Base-by-base conservation (phyloP, 768 basidiomycete genomes). In the Leucocoprinus birnbaumii region DNA sequence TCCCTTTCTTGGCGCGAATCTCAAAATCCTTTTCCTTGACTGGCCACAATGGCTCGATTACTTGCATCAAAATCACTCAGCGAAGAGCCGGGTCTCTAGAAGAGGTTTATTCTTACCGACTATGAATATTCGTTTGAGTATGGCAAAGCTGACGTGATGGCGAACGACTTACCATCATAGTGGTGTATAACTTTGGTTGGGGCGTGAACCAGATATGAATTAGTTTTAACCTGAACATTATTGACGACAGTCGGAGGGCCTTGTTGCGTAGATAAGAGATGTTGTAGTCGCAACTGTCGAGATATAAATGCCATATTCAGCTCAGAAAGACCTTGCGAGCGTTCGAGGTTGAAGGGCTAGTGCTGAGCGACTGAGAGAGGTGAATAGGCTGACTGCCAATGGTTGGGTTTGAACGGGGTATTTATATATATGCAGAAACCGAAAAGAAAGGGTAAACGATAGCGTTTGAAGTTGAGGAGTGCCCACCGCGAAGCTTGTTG, bases 1-100 rank as follows among this genome's bases (percentile, higher is more conserved):
- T 66, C 14, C 62, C 63, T 43, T 68, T 72, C 24, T 60, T 61
- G 13, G 48, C 50, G 1, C 69, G 65, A 18, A 72, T 53, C 18
- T 55, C 61, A 16, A 65, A n/a, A n/a, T n/a, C 56, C 13, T 63
- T 57, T 11, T 52, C 56, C 8, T 48, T 54, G 26, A 50, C 46
- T 10, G 62, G 48, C 68, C 69, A 67, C 31, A 47, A 27, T 18
- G 68, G 65, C 7, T 31, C 22, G 34, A 68, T 65, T 1, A 45
- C 66, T 69, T 58, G 24, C 31, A 19, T 4, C 38, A 38, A 14
- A 3, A 10, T 38, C 4, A 38, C 38, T 38, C 13, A 38, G 13
- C 13, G 16, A 14, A n/a, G 38, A n/a, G 4, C 16, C n/a, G n/a
- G n/a, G 9, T 16, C 4, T 38, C 8, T 3, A 16, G 16, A 5